Evolutionary conservation across 2,329 filamentous ascomycete species (phyloP).

Genomic region (Domatiomyces globalis): DNA sequence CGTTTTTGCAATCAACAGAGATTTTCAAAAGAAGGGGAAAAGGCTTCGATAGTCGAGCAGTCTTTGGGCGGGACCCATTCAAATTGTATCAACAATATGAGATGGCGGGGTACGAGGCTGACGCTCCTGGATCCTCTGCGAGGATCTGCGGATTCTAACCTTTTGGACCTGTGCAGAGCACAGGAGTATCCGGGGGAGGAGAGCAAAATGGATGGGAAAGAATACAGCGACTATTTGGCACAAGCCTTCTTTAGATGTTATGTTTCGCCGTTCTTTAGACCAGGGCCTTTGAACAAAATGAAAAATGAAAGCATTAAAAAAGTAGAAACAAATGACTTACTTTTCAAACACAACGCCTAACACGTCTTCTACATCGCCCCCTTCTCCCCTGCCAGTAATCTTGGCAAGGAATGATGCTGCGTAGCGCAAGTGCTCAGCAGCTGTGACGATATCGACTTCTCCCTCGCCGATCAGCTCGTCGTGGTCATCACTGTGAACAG

Average conservation of each 20-base stretch:
- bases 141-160: no score
- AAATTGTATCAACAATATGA: no score
- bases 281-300: background rate
- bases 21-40: constrained; percentile 4
- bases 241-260: no score
- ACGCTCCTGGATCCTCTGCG: no score
- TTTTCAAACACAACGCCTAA: constrained; percentile 96
- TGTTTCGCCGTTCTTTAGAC: no score
- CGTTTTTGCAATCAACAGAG: constrained; percentile 1
- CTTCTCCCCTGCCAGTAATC: constrained; percentile 75
- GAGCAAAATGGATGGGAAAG: no score
- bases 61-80: no score
- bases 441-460: constrained; percentile 66
- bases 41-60: background rate
- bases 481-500: background rate
- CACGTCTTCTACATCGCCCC: constrained; percentile 86
- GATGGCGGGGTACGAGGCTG: no score
- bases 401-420: constrained; percentile 68
- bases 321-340: constrained; percentile 38
- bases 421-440: constrained; percentile 72
- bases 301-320: background rate
- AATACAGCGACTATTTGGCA: no score
- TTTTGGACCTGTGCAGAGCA: no score
- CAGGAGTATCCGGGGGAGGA: no score
- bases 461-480: background rate